Evolutionary conservation across 2,329 filamentous ascomycete species (phyloP), one percentile per base, ranked within the genome.

Genomic region (Gyromitra esculenta): DNA sequence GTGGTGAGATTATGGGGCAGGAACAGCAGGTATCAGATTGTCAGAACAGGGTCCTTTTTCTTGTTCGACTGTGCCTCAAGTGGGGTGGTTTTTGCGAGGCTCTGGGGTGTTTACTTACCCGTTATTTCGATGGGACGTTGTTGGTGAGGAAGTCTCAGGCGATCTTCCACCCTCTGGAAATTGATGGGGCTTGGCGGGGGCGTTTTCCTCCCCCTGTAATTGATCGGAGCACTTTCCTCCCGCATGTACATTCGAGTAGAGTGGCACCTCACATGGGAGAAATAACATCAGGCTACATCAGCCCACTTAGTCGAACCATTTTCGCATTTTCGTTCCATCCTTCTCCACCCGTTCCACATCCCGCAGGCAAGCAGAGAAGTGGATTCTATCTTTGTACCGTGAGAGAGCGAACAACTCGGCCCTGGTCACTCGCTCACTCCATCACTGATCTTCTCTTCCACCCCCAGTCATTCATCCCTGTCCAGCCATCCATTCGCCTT

Each of bases 241-340:
- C 65, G 64, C 57, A 25, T 56, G 25, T 50, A 7, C 37, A 43
- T 43, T 37, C 48, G 15, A 11, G 37, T 43, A 31, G 41, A 41
- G 66, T 75, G 72, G 39, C 64, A 69, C 71, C 45, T 50, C 69
- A 50, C 60, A 50, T 64, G 62, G 31, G 39, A 5, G 37, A 37
- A 56, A 35, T 54, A 54, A 74, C 43, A 64, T 75, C 72, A 75
- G 72, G 66, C 72, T 70, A 75, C 66, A 75, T 75, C 72, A 75
- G 72, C 72, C 66, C 72, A 75, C 72, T 75, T 60, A 39, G 39
- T 75, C 65, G 66, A 63, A 63, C 72, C 72, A 77, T 73, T 66
- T 72, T 72, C 48, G 45, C 43, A 15, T 13, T 39, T 71, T 63
- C 31, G 39, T 18, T n/a, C 25, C 41, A 11, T 54, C 11, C 15